Base-by-base conservation (phyloP, 2,329 filamentous ascomycete genomes). In the Plenodomus biglobosus region DNA sequence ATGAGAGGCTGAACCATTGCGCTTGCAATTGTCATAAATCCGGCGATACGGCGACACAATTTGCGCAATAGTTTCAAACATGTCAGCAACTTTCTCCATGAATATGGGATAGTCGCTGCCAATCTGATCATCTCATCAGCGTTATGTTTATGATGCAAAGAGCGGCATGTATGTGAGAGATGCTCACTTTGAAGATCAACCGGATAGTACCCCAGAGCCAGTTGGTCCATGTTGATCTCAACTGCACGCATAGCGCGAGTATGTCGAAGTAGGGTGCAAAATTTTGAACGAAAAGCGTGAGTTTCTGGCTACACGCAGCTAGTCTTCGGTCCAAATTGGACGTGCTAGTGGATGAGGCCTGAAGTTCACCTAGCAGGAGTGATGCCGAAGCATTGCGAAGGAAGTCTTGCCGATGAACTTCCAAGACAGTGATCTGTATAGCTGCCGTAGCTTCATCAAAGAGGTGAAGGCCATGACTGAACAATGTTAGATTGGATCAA, bases 261-360 rank as follows among this genome's bases (percentile, higher is more conserved):
- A 67, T 44, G 36, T 65, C 59, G 39, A 67, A 68, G 46, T 62
- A 69, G 7, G 58, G 52, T 22, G 58, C 55, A 48, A 67, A 62
- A 11, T 44, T 37, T 18, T 46, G 53, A 8, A 56, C 44, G 42
- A 68, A 67, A 4, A 56, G 38, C n/a, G 46, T 41, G 11, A 66
- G 49, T 40, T 62, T 66, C 32, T 47, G 44, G 13, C 46, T 53
- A 40, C 55, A 62, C n/a, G 44, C 39, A 5, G 53, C 20, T 17
- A 59, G 37, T 36, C 47, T 55, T 22, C 42, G 46, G 13, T 55
- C 45, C 19, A 52, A 43, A 18, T 53, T 50, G 36, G 40, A 42
- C 15, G 52, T 46, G 18, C 44, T 19, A 16, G 43, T 35, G 40
- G 53, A 55, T 3, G 55, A 21, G 2, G 42, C 46, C 15, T 44